Conservation (phyloP, 139 green algal genomes). For the Yamagishiella unicocca region DNA sequence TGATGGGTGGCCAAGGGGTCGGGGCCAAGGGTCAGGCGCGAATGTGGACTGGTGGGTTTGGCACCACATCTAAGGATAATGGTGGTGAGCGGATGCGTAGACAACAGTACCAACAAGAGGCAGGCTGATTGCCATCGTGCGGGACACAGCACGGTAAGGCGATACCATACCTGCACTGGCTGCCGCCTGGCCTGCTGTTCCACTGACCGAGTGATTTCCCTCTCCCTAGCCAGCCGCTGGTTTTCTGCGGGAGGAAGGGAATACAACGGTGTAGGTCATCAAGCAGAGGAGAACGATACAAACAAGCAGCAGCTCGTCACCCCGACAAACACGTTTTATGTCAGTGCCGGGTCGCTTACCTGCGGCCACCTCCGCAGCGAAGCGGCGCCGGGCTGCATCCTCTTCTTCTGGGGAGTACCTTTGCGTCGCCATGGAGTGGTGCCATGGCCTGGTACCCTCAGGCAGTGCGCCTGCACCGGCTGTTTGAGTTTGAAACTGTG, state of each 20-base stretch:
- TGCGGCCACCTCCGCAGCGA: conserved; percentile 35
- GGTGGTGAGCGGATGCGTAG: too few species aligned
- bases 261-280: too few species aligned
- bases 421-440: conserved; percentile 28
- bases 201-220: neutral
- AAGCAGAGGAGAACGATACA: too few species aligned
- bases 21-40: too few species aligned
- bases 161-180: conserved; percentile 13
- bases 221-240: conserved; percentile 6
- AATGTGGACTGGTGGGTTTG: too few species aligned
- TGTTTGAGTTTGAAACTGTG: neutral
- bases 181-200: conserved; percentile 1
- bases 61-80: too few species aligned
- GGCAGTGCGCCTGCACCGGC: neutral
- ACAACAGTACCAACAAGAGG: too few species aligned
- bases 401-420: neutral
- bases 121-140: too few species aligned
- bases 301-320: too few species aligned
- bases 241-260: conserved; percentile 28
- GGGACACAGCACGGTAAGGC: neutral
- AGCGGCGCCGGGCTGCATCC: conserved; percentile 25
- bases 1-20: too few species aligned
- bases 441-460: conserved; percentile 28
- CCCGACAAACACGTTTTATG: too few species aligned
- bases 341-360: conserved; percentile 20